A percentile compares a stretch with the other conserved stretches of the same genome.
Conservation (phyloP, 208 protist genomes). For the Leishmania arabica region DNA sequence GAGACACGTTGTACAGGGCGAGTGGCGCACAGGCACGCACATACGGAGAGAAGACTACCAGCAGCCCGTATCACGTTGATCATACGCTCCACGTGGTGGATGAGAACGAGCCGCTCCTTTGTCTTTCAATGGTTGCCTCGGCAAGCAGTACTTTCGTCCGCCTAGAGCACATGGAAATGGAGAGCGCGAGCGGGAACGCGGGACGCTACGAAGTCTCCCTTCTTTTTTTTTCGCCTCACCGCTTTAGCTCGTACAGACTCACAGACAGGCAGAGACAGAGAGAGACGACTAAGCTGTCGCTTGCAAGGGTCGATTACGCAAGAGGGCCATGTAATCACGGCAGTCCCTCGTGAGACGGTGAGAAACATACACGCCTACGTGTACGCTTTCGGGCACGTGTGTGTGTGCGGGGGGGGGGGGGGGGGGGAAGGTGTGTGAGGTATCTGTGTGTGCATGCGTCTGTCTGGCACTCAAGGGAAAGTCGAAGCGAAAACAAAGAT, state of each 20-base stretch:
- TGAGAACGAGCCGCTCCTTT: background rate
- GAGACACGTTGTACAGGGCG: background rate
- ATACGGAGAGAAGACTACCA: background rate
- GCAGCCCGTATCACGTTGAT: background rate
- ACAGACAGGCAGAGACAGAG: no score
- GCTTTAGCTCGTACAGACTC: background rate
- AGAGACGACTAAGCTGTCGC: background rate
- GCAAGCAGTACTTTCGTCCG: background rate
- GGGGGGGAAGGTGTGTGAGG: background rate
- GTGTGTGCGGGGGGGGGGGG: background rate
- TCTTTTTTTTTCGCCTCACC: background rate
- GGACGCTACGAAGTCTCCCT: background rate
- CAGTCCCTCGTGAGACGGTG: background rate
- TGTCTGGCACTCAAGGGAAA: background rate
- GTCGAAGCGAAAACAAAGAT: conserved; percentile 4
- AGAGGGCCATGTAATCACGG: background rate
- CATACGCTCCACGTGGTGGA: background rate
- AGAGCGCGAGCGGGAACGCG: background rate
- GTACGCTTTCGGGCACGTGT: background rate
- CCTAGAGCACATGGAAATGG: background rate
- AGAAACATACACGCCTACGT: background rate
- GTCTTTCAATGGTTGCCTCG: background rate
- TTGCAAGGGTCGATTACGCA: background rate
- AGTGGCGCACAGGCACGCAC: background rate
- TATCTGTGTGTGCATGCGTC: background rate